Evolutionary conservation across 2,329 filamentous ascomycete species (phyloP), one percentile per base, ranked within the genome.

Genomic region (Fusarium nematophilum): DNA sequence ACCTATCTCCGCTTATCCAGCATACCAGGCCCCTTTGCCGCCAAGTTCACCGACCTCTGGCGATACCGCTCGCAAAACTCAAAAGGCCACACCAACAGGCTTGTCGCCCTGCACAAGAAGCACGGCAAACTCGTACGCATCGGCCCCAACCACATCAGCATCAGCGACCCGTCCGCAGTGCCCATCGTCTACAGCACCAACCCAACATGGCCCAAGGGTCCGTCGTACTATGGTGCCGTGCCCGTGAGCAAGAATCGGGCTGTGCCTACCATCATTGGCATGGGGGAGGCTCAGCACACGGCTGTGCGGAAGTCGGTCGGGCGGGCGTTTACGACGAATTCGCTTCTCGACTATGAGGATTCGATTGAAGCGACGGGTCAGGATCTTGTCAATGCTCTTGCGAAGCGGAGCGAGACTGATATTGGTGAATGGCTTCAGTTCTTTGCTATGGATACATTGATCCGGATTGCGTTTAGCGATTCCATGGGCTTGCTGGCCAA

Each of bases 371-470:
- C 36, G 4, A 43, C 47, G 15, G 47, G 37, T 8, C 9, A 25
- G 27, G 47, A 51, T 6, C 21, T 51, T 7, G 30, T 46, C 14
- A 18, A 46, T 10, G 29, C 34, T 23, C 30, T 46, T 13, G 15
- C 27, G 10, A 17, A 43, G 27, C 25, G 23, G 15, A 11, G 11
- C 9, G 27, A 31, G n/a, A 39, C 38, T 17, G 47, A 51, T 26
- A 43, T 51, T n/a, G 47, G 47, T 2, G 6, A 21, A 21, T 51
- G 47, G 47, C 38, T 51, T 2, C 47, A 51, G 38, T 51, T 31
- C 47, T 51, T 51, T 27, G 47, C 47, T 14, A 51, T 51, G 47
- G 47, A 51, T 6, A 43, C 44, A 37, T 17, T 51, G 6, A 51
- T 51, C 27, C 47, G 47, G 21, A 51, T 51, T 31, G 38, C 37